Conservation (phyloP, 164 flowering plant species). For the Kingdonia uniflora region DNA sequence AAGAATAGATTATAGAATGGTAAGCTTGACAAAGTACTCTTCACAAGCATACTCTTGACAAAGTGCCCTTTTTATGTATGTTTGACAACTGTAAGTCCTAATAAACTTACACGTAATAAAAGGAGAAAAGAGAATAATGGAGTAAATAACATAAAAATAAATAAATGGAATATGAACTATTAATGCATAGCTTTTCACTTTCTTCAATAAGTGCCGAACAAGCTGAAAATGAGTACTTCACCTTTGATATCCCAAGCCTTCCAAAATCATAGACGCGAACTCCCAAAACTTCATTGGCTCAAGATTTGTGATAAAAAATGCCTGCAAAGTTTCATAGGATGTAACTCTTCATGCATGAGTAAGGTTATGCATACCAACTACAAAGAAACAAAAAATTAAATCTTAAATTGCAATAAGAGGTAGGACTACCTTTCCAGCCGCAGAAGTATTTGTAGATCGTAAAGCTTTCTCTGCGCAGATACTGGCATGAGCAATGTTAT, state of each 20-base stretch:
- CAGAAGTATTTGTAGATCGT: conserved; percentile 30
- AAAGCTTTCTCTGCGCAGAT: conserved; percentile 79
- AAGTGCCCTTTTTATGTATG: no score
- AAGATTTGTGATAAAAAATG: conserved; percentile 70
- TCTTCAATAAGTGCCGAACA: no score
- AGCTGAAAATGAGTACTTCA: conserved; percentile 12
- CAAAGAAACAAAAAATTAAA: neutral
- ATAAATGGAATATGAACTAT: neutral
- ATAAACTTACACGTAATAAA: no score
- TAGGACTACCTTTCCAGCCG: conserved; percentile 75
- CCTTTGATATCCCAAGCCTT: conserved; percentile 78
- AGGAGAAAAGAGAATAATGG: neutral
- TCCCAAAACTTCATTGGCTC: conserved; percentile 67
- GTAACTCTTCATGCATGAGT: neutral
- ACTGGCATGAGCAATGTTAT: conserved; percentile 77
- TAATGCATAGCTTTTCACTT: no score
- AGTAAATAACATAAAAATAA: neutral
- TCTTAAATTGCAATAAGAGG: neutral
- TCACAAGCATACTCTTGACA: no score
- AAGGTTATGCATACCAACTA: neutral
- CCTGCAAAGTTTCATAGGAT: conserved; percentile 31
- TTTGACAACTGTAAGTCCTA: no score
- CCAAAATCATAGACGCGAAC: conserved; percentile 45
- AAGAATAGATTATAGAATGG: no score
- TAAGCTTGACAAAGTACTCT: no score